Base-by-base conservation (phyloP, 352 stramenopile genomes). In the Globisporangium parvum region DNA sequence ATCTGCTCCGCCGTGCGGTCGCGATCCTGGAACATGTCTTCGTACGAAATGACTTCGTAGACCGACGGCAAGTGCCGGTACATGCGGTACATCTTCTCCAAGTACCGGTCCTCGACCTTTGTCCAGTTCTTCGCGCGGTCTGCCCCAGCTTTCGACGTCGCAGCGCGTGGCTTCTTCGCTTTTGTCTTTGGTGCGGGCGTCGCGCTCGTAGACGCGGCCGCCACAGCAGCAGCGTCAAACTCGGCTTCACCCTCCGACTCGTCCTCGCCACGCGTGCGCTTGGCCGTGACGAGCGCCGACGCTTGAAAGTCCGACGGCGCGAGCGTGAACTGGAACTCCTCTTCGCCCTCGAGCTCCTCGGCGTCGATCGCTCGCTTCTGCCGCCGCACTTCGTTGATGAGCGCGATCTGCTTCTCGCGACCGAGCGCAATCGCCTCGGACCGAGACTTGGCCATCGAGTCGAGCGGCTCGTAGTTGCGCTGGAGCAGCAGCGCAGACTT, bases 21-120 rank as follows among this genome's bases (percentile, higher is more conserved):
- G 31, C 81, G 78, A 40, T 95, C 85, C 60, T 95, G 85, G 47
- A 95, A 93, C 82, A 95, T 92, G 47, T 95, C 85, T 70, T 95
- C 85, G 53, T 92, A 93, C 56, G 82, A 91, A 60, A 95, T 87
- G 24, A 93, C 83, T 51, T 95, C 85, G 55, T 90, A 93, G 21
- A 91, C 85, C 0, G 79, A 91, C 20, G 82, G 82, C 31, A 95
- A 63, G 54, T 95, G 85, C 14, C 79, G 75, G 57, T 85, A 93
- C 53, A 88, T 87, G 47, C 72, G 66, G 57, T 78, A 93, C 33
- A 88, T 75, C 50, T 91, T 93, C 23, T 80, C 75, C 17, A 93
- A 59, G 49, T 90, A 88, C 9, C 80, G 75, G 59, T 93, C 84
- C 59, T 93, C 84, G 8, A 91, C 78, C 37, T 84, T 87, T 24